Evolutionary conservation across 805 yeast genomes (phyloP).

Genomic region (Teunomyces funiuensis): DNA sequence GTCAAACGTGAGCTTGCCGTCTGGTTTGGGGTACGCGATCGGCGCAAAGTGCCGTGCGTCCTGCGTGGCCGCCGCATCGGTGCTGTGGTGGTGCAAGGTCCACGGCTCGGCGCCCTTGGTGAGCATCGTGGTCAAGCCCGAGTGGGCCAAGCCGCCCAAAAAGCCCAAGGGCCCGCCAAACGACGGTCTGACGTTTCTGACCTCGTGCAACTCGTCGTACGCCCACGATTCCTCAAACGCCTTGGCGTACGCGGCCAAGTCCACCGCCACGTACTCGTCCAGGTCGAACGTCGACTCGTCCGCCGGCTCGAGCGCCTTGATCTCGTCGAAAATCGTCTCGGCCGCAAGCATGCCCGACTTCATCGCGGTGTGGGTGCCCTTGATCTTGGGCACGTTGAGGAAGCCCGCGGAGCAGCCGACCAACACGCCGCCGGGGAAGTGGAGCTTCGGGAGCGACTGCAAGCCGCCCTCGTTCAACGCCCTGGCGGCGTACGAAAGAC

Average conservation of each 20-base stretch:
- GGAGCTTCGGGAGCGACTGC: conserved; percentile 86
- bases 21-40: conserved; percentile 93
- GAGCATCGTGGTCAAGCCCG: conserved; percentile 80
- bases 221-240: conserved; percentile 81
- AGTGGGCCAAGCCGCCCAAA: conserved; percentile 76
- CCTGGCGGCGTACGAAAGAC: conserved; percentile 92
- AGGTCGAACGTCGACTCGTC: conserved; percentile 43
- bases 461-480: conserved; percentile 97
- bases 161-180: conserved; percentile 75
- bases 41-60: conserved; percentile 65
- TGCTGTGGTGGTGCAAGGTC: conserved; percentile 69
- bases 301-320: conserved; percentile 45
- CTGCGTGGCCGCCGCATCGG: conserved; percentile 73
- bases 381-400: conserved; percentile 94
- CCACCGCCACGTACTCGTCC: conserved; percentile 30
- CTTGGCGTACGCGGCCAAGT: conserved; percentile 59
- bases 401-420: conserved; percentile 97
- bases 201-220: conserved; percentile 74
- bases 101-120: conserved; percentile 82
- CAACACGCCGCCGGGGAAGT: conserved; percentile 94
- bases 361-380: conserved; percentile 98
- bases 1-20: conserved; percentile 89
- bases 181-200: conserved; percentile 91
- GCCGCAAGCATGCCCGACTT: conserved; percentile 96
- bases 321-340: conserved; percentile 60